phyloP scores from a whole-genome alignment of 1,284 basidiomycete species.

The Trichosporon sp. region DNA sequence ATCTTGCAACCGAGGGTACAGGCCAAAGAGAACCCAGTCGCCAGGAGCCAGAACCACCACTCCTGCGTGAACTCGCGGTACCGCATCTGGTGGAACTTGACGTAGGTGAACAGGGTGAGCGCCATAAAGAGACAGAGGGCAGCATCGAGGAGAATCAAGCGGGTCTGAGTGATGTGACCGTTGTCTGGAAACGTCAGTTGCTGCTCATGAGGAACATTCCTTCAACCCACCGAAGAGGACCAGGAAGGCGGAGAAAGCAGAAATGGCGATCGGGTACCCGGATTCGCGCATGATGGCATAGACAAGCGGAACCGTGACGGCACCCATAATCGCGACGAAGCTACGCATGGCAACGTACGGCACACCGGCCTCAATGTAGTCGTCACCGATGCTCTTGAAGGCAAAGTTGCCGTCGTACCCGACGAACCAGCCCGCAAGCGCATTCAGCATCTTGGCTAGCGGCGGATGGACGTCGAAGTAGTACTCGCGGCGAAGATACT shows the following conservation, averaged over 20 bases:
- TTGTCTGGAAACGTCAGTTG: slow-evolving; percentile 61
- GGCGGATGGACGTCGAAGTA: slow-evolving; percentile 99
- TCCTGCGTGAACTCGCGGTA: slow-evolving; percentile 79
- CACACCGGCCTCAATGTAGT: slow-evolving; percentile 64
- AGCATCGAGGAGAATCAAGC: slow-evolving; percentile 92
- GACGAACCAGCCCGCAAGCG: slow-evolving; percentile 88
- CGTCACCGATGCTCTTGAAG: slow-evolving; percentile 94
- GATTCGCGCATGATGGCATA: slow-evolving; percentile 97
- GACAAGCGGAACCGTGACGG: slow-evolving; percentile 81
- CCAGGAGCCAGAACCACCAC: slow-evolving; percentile 94
- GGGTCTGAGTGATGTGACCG: slow-evolving; percentile 89
- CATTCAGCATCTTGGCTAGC: slow-evolving; percentile 87
- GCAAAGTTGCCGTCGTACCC: slow-evolving; percentile 91
- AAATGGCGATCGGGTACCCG: slow-evolving; percentile 83
- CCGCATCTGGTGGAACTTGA: slow-evolving; percentile 91
- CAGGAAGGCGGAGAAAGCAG: slow-evolving; percentile 78
- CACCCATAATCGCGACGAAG: slow-evolving; percentile 83
- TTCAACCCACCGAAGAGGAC: slow-evolving; percentile 73
- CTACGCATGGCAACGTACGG: slow-evolving; percentile 92
- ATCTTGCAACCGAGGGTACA: slow-evolving; percentile 97
- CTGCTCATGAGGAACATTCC: background rate
- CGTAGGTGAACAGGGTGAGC: slow-evolving; percentile 87
- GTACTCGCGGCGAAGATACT: slow-evolving; percentile 85
- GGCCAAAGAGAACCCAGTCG: slow-evolving; percentile 88
- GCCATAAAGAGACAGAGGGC: slow-evolving; percentile 94